Conservation (phyloP, 495 filamentous ascomycete species). For the Podospora fimiseda region DNA sequence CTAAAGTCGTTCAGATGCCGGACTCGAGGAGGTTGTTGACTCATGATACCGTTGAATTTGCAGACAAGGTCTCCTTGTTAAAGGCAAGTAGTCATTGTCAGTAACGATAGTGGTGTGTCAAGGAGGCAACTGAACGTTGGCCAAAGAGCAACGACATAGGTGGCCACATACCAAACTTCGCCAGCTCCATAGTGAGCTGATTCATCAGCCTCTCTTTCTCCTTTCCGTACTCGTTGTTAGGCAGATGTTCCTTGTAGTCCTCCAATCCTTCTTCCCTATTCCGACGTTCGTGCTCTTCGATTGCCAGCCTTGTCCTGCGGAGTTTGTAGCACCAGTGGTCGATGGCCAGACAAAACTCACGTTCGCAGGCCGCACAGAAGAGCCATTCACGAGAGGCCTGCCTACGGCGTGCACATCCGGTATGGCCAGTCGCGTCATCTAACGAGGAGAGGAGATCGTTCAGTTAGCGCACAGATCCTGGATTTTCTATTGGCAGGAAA, state of each 20-base stretch:
- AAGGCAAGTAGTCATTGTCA: no score
- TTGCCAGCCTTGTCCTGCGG: neutral
- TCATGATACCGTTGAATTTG: neutral
- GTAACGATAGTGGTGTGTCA: no score
- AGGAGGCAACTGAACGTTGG: no score
- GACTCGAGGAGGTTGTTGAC: neutral
- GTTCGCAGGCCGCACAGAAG: neutral
- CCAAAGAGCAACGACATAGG: no score
- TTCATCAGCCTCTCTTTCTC: neutral
- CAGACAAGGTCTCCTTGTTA: neutral
- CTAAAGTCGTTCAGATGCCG: neutral
- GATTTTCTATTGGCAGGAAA: neutral
- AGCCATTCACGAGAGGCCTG: neutral
- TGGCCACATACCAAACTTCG: neutral
- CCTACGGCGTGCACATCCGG: neutral
- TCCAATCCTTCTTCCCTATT: neutral
- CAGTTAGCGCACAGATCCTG: no score
- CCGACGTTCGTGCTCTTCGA: neutral
- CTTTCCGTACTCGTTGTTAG: neutral
- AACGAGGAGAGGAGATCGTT: no score
- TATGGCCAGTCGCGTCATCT: neutral
- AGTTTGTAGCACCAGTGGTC: neutral
- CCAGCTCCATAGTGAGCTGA: neutral
- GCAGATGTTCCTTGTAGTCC: neutral
- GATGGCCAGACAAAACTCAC: neutral